Base-by-base conservation (phyloP, 2,329 filamentous ascomycete genomes). In the Aspergillus spinulosporus region DNA sequence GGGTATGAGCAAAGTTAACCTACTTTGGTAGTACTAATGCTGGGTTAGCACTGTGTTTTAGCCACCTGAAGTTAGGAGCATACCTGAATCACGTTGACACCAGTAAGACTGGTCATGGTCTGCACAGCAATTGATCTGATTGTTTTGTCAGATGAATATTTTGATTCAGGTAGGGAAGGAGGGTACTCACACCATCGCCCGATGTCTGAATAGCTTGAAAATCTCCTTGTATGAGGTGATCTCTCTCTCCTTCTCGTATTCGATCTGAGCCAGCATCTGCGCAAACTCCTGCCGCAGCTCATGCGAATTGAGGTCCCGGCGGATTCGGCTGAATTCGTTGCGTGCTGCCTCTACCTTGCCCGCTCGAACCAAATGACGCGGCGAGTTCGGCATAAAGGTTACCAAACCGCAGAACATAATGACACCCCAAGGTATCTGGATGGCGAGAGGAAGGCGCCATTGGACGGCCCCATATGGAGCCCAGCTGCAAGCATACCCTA, bases 211-310 rank as follows among this genome's bases (percentile, higher is more conserved):
- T 5, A 84, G 64, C 44, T 62, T 72, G 54, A 80, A 84, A 40
- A 84, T 80, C 60, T 84, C 82, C 40, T 65, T 68, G 54, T 79
- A 79, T 1, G 79, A 79, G 14, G 71, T 81, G 58, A 84, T 72
- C 64, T 84, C 82, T 4, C 82, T 72, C 61, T 81, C 73, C 77
- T 80, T 81, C 67, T 85, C 83, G 66, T 80, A 85, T 60, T 82
- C 78, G 60, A 82, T 82, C 68, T 82, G 80, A 3, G 73, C 74
- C 47, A 72, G 70, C 82, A 84, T 84, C n/a, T 80, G 68, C 1
- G 71, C 69, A 64, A 84, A 84, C 64, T 84, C 82, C 52, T 80
- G 73, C 7, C 77, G 72, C 3, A 77, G 72, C 56, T 80, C 76
- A 44, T 78, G 68, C 1, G 73, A 68, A 3, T 71, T 62, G 21